Evolutionary conservation across 176 grass and related monocot species (phyloP).

Genomic region (Bolboschoenus planiculmis): DNA sequence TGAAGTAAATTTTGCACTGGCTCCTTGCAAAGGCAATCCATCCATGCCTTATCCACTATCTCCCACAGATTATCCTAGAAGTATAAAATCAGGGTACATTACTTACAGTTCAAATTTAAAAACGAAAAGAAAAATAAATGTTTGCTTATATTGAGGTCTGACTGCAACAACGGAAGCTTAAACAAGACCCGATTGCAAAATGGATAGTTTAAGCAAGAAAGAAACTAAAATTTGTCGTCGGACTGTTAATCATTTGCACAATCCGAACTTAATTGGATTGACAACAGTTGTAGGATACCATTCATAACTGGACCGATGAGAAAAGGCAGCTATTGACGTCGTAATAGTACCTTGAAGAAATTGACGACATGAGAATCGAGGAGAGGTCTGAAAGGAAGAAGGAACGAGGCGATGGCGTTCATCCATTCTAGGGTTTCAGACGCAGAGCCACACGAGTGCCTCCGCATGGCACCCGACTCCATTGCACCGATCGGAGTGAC

Average conservation of each 20-base stretch:
- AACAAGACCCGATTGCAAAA: background rate
- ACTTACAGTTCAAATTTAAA: background rate
- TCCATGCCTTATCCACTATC: slow-evolving; percentile 70
- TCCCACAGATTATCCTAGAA: slow-evolving; percentile 72
- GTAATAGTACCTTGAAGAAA: slow-evolving; percentile 86
- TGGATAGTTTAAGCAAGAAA: background rate
- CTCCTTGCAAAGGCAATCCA: slow-evolving; percentile 66
- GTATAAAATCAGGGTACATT: background rate
- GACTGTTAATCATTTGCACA: background rate
- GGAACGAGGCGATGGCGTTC: slow-evolving; percentile 52
- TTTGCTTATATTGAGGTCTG: background rate
- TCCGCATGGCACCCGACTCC: slow-evolving; percentile 27
- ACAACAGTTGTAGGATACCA: background rate
- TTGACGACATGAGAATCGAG: slow-evolving; percentile 87
- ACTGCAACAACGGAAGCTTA: background rate
- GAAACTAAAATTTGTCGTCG: background rate
- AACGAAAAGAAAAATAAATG: background rate
- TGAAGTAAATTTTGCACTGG: slow-evolving; percentile 49
- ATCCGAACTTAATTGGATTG: background rate
- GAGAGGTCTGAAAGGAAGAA: slow-evolving; percentile 42
- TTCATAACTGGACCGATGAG: background rate
- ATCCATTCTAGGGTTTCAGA: slow-evolving; percentile 69
- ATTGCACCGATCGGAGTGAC: background rate
- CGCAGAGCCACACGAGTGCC: slow-evolving; percentile 52
- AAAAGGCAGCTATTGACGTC: background rate